Base-by-base conservation (phyloP, 2,329 filamentous ascomycete species). In the Berkeleyomyces rouxiae region DNA sequence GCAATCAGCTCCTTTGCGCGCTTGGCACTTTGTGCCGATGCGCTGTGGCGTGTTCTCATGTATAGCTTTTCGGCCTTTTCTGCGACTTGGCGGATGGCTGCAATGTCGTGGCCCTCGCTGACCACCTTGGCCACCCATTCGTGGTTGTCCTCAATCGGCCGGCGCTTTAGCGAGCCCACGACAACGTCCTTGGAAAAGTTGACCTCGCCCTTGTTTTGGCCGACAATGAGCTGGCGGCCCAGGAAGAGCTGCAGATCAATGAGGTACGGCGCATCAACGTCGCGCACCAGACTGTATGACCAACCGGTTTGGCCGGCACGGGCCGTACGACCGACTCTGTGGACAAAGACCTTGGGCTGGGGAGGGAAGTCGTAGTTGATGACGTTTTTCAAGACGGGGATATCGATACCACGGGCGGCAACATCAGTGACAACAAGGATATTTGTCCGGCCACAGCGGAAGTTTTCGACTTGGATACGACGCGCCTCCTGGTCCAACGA, bases 341-440 rank as follows among this genome's bases (percentile, higher is more conserved):
- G 93, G 37, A 99, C 87, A 69, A 95, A 99, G 49, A 99, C 85
- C 74, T 99, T 99, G 23, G 93, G 90, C 70, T 97, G 93, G 1
- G 92, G 88, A 2, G 93, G 92, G 67, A 99, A 99, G 70, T 97
- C 92, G 74, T 95, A 99, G 77, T 99, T 97, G 77, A 99, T 92
- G 64, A 99, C 93, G 71, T 99, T 97, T 63, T 90, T 91, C 43
- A 99, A 79, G 57, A 96, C 82, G 0, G 93, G 93, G 67, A 99
- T 96, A 82, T 99, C 93, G 66, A 99, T 95, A 83, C 93, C 92
- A 78, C 93, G 82, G 31, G 93, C 93, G 11, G 93, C 93, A 61
- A 99, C 90, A 71, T 99, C 93, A 0, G 93, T 99, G 53, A 97
- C 92, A 2, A 99, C 91, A 7, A 99, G 76, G 58, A 99, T 90